Evolutionary conservation across 345 rosid genomes (phyloP).

Genomic region (Salix brachista): DNA sequence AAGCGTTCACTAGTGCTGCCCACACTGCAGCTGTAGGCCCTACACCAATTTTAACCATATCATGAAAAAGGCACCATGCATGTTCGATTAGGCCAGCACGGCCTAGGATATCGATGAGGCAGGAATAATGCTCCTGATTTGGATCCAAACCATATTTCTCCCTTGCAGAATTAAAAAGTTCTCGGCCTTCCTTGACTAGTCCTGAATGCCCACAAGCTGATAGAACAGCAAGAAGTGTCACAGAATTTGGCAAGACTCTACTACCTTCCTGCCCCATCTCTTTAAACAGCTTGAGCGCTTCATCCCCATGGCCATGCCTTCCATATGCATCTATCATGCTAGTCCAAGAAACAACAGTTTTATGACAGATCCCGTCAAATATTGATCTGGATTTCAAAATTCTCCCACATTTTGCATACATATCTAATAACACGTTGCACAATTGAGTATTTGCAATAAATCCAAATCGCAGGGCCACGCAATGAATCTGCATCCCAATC

Average conservation of each 20-base stretch:
- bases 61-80: slow-evolving; percentile 47
- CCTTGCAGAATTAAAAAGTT: slow-evolving; percentile 45
- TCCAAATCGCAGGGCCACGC: slow-evolving; percentile 45
- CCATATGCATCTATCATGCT: slow-evolving; percentile 75
- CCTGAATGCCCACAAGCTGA: slow-evolving; percentile 85
- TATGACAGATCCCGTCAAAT: slow-evolving; percentile 41
- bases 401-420: slow-evolving; percentile 75
- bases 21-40: slow-evolving; percentile 41
- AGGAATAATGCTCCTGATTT: slow-evolving; percentile 56
- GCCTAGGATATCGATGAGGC: slow-evolving; percentile 62
- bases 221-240: slow-evolving; percentile 70
- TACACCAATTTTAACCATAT: slow-evolving; percentile 31
- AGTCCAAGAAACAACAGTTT: slow-evolving; percentile 72
- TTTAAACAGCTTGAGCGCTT: slow-evolving; percentile 52
- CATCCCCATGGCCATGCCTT: slow-evolving; percentile 54
- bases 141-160: slow-evolving; percentile 41
- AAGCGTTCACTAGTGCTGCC: slow-evolving; percentile 58
- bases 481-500: slow-evolving; percentile 73
- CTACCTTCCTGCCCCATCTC: slow-evolving; percentile 45
- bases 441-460: slow-evolving; percentile 52
- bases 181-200: slow-evolving; percentile 53
- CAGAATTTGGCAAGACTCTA: slow-evolving; percentile 49
- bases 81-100: slow-evolving; percentile 58
- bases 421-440: slow-evolving; percentile 69
- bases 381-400: slow-evolving; percentile 34